phyloP scores from a whole-genome alignment of 2,329 filamentous ascomycete species.

The Conoideocrella luteorostrata region DNA sequence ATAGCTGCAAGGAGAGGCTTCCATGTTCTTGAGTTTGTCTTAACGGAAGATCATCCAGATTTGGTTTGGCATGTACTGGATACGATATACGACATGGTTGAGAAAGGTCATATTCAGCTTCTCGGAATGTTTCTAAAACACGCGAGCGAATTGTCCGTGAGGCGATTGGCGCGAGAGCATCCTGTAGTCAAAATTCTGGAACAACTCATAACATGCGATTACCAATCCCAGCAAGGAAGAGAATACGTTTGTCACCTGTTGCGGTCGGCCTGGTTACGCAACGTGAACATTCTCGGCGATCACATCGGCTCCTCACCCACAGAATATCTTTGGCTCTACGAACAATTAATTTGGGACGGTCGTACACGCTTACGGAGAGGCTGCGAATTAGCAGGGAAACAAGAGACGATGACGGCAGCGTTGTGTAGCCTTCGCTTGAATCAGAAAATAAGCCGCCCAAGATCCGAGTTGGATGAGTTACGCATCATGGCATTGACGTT shows the following conservation, averaged over 20 bases:
- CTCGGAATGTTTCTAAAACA: conserved; percentile 28
- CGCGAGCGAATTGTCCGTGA: conserved; percentile 21
- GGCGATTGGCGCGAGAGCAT: conserved; percentile 24
- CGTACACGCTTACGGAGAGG: conserved; percentile 26
- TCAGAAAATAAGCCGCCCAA: conserved; percentile 7
- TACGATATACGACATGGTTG: conserved; percentile 32
- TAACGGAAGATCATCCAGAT: conserved; percentile 30
- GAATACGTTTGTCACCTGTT: conserved; percentile 25
- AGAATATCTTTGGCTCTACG: conserved; percentile 30
- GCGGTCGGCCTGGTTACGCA: conserved; percentile 30
- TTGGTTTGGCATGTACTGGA: conserved; percentile 32
- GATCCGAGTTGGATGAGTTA: conserved; percentile 18
- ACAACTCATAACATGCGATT: conserved; percentile 25
- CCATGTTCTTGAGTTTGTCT: conserved; percentile 28
- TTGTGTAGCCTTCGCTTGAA: conserved; percentile 19
- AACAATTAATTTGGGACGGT: conserved; percentile 33
- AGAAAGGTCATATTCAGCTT: conserved; percentile 27
- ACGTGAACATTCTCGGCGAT: conserved; percentile 26
- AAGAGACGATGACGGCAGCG: conserved; percentile 23
- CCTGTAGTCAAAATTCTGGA: conserved; percentile 27
- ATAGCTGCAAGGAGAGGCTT: conserved; percentile 30
- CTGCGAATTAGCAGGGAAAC: conserved; percentile 22
- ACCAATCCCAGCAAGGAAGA: conserved; percentile 23
- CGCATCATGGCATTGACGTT: conserved; percentile 27
- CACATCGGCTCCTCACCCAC: conserved; percentile 23